Base-by-base conservation (phyloP, 441 rosid species). In the Mallotus repandus region DNA sequence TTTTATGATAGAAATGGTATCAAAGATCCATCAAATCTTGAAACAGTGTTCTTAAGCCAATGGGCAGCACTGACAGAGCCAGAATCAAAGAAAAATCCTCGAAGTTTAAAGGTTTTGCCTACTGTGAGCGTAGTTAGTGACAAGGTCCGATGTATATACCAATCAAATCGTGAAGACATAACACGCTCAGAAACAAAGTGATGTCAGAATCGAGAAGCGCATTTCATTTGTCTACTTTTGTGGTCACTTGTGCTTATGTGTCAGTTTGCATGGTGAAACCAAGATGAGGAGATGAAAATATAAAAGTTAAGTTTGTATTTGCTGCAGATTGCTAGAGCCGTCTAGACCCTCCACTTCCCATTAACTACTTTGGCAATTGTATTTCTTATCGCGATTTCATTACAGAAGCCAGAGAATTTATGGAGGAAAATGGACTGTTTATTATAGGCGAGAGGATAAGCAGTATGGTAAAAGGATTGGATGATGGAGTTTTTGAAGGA, bases 311-410 rank as follows among this genome's bases (percentile, higher is more conserved):
- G 12, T 12, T 69, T 41, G 13, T 32, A 7, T 15, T 78, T 41
- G 18, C 81, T 0, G 87, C 59, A 41, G 86, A 87, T 50, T 80
- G 76, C 61, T 78, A 87, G 43, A 43, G n/a, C n/a, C n/a, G n/a
- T n/a, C n/a, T n/a, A n/a, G n/a, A n/a, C n/a, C n/a, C n/a, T n/a
- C n/a, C n/a, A n/a, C n/a, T n/a, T n/a, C n/a, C n/a, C n/a, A n/a
- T n/a, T n/a, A n/a, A n/a, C n/a, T n/a, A n/a, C n/a, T n/a, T n/a
- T n/a, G n/a, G n/a, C n/a, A n/a, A n/a, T n/a, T n/a, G n/a, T n/a
- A n/a, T n/a, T n/a, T n/a, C n/a, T n/a, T n/a, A n/a, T n/a, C n/a
- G n/a, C n/a, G n/a, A n/a, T n/a, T n/a, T n/a, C n/a, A n/a, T n/a
- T n/a, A n/a, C n/a, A n/a, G n/a, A n/a, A n/a, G n/a, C n/a, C n/a